Base-by-base conservation (phyloP, 257 asterid genomes). In the Striga asiatica region DNA sequence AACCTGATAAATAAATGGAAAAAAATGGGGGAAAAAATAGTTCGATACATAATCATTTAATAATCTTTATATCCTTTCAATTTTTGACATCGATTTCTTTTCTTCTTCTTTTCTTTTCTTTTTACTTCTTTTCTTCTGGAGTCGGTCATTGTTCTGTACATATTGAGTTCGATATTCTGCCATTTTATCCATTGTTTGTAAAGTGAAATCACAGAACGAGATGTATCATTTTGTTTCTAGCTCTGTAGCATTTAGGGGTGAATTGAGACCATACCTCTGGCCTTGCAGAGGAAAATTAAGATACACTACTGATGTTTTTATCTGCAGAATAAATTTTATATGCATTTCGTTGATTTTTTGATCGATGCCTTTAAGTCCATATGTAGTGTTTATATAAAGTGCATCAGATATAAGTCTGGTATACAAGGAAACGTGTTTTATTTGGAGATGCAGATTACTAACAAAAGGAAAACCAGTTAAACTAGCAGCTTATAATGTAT, bases 101-200 rank as follows among this genome's bases (percentile, higher is more conserved):
- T 13, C 24, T 49, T 10, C 18, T 28, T 25, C 1, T n/a, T 47
- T 38, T 38, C 2, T 38, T 5, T n/a, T n/a, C 2, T 12, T 37
- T 14, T 35, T 16, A 17, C 34, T 8, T 34, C 17, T 4, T 24
- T 64, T 34, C 22, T 47, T 51, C 37, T 41, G 35, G 54, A 50
- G 35, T 58, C 50, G 14, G 11, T 51, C 6, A 9, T 56, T 25
- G 3, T 48, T 61, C 24, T 46, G 58, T 55, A 47, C 63, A 54
- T 46, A 64, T 57, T 20, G 21, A 56, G 58, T 56, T 56, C 64
- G 9, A 46, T 21, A 46, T 9, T 46, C 25, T 45, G 29, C 12
- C 22, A 46, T 20, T 46, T 46, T 21, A 46, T 46, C 28, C 29
- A 46, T 21, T 3, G 12, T n/a, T 9, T 20, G 52, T 46, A 46